Base-by-base conservation (phyloP, 768 basidiomycete genomes). In the Cyclocybe cylindracea region DNA sequence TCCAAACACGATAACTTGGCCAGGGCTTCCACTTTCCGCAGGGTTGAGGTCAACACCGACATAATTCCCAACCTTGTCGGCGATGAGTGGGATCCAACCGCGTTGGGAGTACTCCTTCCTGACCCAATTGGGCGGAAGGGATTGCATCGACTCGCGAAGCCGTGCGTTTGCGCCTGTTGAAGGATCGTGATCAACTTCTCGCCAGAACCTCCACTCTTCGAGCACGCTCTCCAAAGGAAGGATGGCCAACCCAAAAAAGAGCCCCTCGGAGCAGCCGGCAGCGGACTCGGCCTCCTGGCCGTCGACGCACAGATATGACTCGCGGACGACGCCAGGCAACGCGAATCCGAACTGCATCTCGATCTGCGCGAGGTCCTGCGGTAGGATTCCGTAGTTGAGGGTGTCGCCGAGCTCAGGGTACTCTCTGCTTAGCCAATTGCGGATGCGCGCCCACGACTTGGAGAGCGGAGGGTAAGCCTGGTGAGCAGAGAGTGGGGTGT, bases 1-100 rank as follows among this genome's bases (percentile, higher is more conserved):
- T n/a, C 97, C 97, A 67, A 98, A 99, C 44, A 98, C 87, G 51
- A 99, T 97, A 42, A 98, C 96, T 66, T 99, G 97, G 5, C 97
- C 97, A 48, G 79, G 76, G 7, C 79, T 72, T 39, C 94, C 94
- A 42, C 72, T 70, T 63, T 87, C 84, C 7, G 66, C 90, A 7
- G 96, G 96, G 69, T 89, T 93, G 52, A 99, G 79, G 68, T 99
- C 97, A 42, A 99, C 79, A 50, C 97, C 97, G 53, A 98, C 81
- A 66, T 99, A 99, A 71, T 99, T 99, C 32, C 97, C 97, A 31
- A 83, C 86, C 60, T 92, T 91, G 72, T 99, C 97, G 36, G 87
- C 86, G 51, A 97, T 82, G 55, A 99, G 86, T 32, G 97, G 97
- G 60, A 99, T 83, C 97, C 97, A 99, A 7, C 97, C 96, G 48